Evolutionary conservation across 225 moss, liverwort and hornwort species (phyloP).

Genomic region (Physcomitrium patens): DNA sequence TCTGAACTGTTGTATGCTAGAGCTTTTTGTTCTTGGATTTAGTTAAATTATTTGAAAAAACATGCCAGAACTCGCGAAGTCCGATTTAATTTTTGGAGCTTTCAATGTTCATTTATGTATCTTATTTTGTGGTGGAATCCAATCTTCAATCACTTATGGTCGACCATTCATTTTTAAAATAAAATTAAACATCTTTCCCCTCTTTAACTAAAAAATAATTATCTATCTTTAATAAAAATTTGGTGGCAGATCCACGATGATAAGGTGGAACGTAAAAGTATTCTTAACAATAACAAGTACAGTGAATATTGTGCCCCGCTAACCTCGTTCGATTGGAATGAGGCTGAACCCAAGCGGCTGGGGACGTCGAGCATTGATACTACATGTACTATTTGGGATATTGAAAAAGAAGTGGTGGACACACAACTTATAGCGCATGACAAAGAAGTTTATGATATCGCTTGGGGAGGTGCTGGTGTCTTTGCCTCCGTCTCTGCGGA

Average conservation of each 20-base stretch:
- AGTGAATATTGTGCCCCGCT: slow-evolving; percentile 86
- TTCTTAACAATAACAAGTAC: slow-evolving; percentile 85
- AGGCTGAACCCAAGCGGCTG: slow-evolving; percentile 76
- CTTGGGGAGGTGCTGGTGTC: slow-evolving; percentile 89
- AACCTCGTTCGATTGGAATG: slow-evolving; percentile 96
- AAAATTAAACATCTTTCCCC: no score
- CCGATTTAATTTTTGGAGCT: no score
- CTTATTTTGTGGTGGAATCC: no score
- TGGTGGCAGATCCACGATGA: slow-evolving; percentile 73
- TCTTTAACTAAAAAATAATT: slow-evolving; percentile 5
- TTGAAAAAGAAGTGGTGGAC: slow-evolving; percentile 85
- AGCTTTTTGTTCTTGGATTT: not conserved
- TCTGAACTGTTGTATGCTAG: not conserved
- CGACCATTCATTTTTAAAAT: no score
- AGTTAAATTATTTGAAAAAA: not conserved
- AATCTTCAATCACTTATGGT: no score
- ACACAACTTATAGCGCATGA: slow-evolving; percentile 89
- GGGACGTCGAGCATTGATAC: slow-evolving; percentile 93
- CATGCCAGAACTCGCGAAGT: not conserved
- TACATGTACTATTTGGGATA: slow-evolving; percentile 94
- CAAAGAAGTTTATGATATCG: slow-evolving; percentile 91
- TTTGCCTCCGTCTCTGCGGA: slow-evolving; percentile 96
- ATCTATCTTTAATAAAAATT: not conserved
- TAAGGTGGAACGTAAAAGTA: slow-evolving; percentile 72
- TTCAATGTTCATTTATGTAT: no score